Conservation (phyloP, 805 yeast genomes). For the Metschnikowia anglica region DNA sequence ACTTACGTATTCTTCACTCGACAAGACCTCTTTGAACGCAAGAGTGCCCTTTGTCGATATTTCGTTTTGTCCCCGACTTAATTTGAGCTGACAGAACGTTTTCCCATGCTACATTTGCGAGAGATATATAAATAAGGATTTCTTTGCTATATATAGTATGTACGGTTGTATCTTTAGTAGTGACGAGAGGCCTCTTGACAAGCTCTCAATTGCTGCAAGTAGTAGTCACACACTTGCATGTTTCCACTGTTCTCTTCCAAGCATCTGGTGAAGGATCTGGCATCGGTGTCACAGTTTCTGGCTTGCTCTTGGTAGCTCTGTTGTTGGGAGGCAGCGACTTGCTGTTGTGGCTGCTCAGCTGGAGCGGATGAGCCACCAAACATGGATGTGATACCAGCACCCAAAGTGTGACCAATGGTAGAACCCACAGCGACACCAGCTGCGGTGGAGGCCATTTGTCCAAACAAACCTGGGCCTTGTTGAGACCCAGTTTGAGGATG, state of each 20-base stretch:
- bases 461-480: conserved; percentile 80
- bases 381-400: conserved; percentile 88
- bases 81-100: no score
- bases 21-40: no score
- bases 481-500: conserved; percentile 47
- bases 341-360: conserved; percentile 46
- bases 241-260: conserved; percentile 91
- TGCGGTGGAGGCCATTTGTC: conserved; percentile 98
- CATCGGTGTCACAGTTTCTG: conserved; percentile 83
- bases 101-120: no score
- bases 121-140: conserved; percentile 2
- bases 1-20: no score
- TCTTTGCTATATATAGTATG: conserved; percentile 1
- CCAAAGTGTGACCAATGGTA: conserved; percentile 93
- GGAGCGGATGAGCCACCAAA: conserved; percentile 73
- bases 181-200: conserved; percentile 92
- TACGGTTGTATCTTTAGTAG: conserved; percentile 45
- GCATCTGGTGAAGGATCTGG: conserved; percentile 93
- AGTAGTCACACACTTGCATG: conserved; percentile 95
- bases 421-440: conserved; percentile 99
- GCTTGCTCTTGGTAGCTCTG: conserved; percentile 41
- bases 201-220: conserved; percentile 94
- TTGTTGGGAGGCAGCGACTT: conserved; percentile 42
- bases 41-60: no score
- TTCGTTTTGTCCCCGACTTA: no score